Evolutionary conservation across 78 protist genomes (phyloP), one percentile per base, ranked within the genome.

Genomic region (Tieghemostelium lacteum): DNA sequence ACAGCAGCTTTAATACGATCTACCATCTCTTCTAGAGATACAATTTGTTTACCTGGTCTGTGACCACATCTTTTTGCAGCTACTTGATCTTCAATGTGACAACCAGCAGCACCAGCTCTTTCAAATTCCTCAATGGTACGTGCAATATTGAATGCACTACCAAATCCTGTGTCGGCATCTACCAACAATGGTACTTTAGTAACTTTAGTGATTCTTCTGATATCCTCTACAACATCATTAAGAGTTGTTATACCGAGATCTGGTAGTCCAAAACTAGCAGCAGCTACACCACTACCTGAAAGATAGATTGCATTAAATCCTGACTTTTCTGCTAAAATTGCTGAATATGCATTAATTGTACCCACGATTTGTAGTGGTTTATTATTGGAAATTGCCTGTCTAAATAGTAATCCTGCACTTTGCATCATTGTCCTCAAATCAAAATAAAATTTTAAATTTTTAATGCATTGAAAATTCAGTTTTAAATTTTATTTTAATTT

Each of bases 151-250:
- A 83, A 83, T 16, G 69, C 4, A 67, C 73, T 70, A 29, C 89
- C 89, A 62, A 83, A 83, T 31, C 89, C 89, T 54, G 89, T 83
- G 45, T 83, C 89, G 2, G 76, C 76, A 63, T 83, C 89, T 19
- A 83, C 89, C 37, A 83, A 49, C 3, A 83, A 42, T 28, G 89
- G 89, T 28, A 83, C 2, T 54, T 83, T 83, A 2, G 83, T 71
- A 54, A 72, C 89, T 69, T 69, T 83, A 0, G 89, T 83, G 6
- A 83, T 83, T 36, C 89, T 60, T 54, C 66, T 65, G 19, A 83
- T 72, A 67, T 83, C 89, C 12, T 83, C 89, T 24, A 83, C 89
- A 17, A 83, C 89, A 49, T 83, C 89, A 34, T 83, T 83, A 29
- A 83, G 24, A 37, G 89, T 71, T 3, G 89, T 83, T 5, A 83